Conservation (phyloP, 768 basidiomycete genomes). For the Calvatia gigantea region DNA sequence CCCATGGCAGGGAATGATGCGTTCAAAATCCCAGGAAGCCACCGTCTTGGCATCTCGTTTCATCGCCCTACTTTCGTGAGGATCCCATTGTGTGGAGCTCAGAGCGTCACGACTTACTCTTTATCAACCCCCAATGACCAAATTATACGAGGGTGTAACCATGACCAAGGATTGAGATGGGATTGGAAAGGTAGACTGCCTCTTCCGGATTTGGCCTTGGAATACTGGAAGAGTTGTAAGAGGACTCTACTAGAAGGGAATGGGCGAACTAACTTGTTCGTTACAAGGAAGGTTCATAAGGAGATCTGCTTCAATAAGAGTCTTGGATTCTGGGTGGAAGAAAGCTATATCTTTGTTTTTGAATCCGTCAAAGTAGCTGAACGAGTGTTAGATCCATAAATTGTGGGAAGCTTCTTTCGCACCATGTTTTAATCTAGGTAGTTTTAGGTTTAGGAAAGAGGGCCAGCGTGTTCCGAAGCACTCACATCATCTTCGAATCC, state of each 20-base stretch:
- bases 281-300: slow-evolving; percentile 76
- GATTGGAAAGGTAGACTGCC: slow-evolving; percentile 20
- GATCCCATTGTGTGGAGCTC: neutral
- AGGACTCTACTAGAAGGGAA: neutral
- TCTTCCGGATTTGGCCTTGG: slow-evolving; percentile 27
- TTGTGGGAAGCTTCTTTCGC: neutral
- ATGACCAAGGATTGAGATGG: slow-evolving; percentile 33
- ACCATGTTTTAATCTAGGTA: slow-evolving; percentile 49
- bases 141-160: slow-evolving; percentile 29
- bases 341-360: slow-evolving; percentile 83
- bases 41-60: slow-evolving; percentile 61
- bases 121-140: slow-evolving; percentile 34
- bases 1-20: slow-evolving; percentile 72
- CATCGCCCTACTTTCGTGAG: slow-evolving; percentile 42
- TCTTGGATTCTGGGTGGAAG: slow-evolving; percentile 66
- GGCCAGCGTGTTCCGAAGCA: neutral
- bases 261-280: slow-evolving; percentile 53
- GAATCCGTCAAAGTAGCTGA: slow-evolving; percentile 67
- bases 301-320: slow-evolving; percentile 78
- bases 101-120: slow-evolving; percentile 25
- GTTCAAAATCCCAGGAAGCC: slow-evolving; percentile 67
- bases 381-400: neutral
- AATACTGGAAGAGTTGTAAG: slow-evolving; percentile 28
- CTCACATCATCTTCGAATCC: slow-evolving; percentile 72
- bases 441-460: neutral